Base-by-base conservation (phyloP, 2,329 filamentous ascomycete genomes). In the Cercospora sesami region DNA sequence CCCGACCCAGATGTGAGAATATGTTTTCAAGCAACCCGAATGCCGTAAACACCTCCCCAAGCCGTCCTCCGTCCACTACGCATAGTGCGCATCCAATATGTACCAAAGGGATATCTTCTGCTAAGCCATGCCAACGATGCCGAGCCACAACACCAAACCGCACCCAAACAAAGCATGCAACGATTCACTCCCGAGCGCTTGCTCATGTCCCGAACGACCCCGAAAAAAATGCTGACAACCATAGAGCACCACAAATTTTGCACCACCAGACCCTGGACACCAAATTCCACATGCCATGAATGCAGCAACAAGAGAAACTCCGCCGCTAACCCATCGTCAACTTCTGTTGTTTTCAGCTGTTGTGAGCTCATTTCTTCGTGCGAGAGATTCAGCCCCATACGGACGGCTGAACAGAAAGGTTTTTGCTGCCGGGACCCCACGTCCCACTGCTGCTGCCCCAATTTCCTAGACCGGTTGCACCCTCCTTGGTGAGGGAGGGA, bases 351-450 rank as follows among this genome's bases (percentile, higher is more conserved):
- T 66, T 33, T 45, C 45, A 58, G 53, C 31, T 55, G 48, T 57
- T 68, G 58, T 59, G 60, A 63, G 26, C 61, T 65, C 57, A 64
- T 63, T 60, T 21, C 30, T 53, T 60, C 61, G 62, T 66, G 45
- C 39, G 59, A 53, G 39, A 30, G 21, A 60, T 55, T 75, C 89
- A 97, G 75, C 94, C 94, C 94, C 94, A 98, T 74, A 97, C 94
- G 72, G 93, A 96, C 72, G 94, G 93, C 79, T 96, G 93, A 69
- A 94, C 91, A 72, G 93, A 92, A 69, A 96, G 88, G 72, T 89
- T 91, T 76, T 91, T 92, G 76, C 75, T 73, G 23, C 75, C 73
- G 23, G 89, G 90, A 68, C 93, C 91, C 94, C 94, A 97, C 57
- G 94, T 92, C 45, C 89, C 90, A 72, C 89, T 90, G 73, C 91